These are phyloP conservation scores for Cicer yamashitae DNA, from an alignment of 306 rosid species.

Conservation along the genomic window DNA sequence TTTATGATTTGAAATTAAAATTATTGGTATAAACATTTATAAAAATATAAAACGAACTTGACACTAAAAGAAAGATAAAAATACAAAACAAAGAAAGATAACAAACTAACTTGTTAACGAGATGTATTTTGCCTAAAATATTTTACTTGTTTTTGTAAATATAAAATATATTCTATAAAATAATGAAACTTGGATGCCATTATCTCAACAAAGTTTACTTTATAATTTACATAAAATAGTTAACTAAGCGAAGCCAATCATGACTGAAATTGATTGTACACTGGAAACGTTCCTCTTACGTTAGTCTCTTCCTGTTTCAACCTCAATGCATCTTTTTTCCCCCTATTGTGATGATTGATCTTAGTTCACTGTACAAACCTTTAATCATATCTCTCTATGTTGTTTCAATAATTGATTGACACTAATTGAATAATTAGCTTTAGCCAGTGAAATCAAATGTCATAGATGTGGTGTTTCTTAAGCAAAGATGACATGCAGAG, in stretches of 20 bases:
- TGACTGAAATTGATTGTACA: background rate
- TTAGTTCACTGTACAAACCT: conserved; percentile 37
- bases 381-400: conserved; percentile 35
- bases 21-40: too few species aligned
- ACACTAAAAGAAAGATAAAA: too few species aligned
- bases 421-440: conserved; percentile 24
- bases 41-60: too few species aligned
- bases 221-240: background rate
- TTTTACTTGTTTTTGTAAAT: too few species aligned
- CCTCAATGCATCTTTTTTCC: background rate
- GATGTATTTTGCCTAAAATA: too few species aligned
- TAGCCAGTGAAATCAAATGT: conserved; percentile 37
- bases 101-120: too few species aligned
- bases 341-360: conserved; percentile 32
- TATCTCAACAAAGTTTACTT: background rate
- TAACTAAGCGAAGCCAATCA: background rate
- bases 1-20: too few species aligned
- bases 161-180: too few species aligned
- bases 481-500: too few species aligned
- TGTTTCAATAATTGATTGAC: conserved; percentile 36
- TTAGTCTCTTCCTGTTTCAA: conserved; percentile 2
- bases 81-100: too few species aligned
- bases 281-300: conserved; percentile 21
- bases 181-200: too few species aligned
- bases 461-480: background rate